Conservation (phyloP, 2,329 filamentous ascomycete genomes). For the Arthrobotrys sinensis region DNA sequence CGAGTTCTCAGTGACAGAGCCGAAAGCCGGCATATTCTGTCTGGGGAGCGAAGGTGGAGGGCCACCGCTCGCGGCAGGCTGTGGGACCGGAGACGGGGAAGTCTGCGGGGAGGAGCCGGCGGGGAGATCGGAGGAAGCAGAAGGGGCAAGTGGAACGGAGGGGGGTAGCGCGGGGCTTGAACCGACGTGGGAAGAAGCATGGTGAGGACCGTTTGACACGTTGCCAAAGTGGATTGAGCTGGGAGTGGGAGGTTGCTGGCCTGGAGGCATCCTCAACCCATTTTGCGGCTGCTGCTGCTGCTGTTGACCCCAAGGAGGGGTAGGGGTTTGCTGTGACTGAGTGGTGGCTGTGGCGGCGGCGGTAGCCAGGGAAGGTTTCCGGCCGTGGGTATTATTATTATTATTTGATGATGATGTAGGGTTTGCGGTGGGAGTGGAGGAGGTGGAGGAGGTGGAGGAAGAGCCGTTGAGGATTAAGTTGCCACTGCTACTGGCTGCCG, state of each 20-base stretch:
- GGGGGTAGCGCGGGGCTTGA: slow-evolving; percentile 75
- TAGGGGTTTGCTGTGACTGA: slow-evolving; percentile 37
- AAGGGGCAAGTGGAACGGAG: slow-evolving; percentile 68
- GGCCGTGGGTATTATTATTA: slow-evolving; percentile 73
- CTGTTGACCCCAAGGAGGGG: slow-evolving; percentile 34
- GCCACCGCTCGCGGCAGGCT: slow-evolving; percentile 85
- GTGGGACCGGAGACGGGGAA: slow-evolving; percentile 93
- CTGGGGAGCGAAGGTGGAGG: slow-evolving; percentile 77
- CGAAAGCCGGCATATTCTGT: slow-evolving; percentile 62
- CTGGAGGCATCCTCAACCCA: slow-evolving; percentile 71
- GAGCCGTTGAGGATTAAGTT: slow-evolving; percentile 78
- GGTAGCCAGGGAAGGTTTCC: slow-evolving; percentile 72
- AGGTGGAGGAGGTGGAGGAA: slow-evolving; percentile 69
- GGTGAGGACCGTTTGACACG: slow-evolving; percentile 73
- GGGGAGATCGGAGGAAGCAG: slow-evolving; percentile 74
- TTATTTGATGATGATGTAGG: no score
- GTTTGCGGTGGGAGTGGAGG: slow-evolving; percentile 78
- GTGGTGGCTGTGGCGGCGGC: no score
- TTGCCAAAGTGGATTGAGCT: slow-evolving; percentile 83
- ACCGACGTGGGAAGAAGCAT: slow-evolving; percentile 68
- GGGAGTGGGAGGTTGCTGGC: slow-evolving; percentile 80
- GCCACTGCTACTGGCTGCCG: slow-evolving; percentile 76
- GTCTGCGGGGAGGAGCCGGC: slow-evolving; percentile 87
- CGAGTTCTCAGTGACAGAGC: slow-evolving; percentile 52
- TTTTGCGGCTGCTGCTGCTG: slow-evolving; percentile 64